These are phyloP conservation scores for Prototheca wickerhamii DNA, from an alignment of 163 green algal genomes.

Conservation along the genomic window DNA sequence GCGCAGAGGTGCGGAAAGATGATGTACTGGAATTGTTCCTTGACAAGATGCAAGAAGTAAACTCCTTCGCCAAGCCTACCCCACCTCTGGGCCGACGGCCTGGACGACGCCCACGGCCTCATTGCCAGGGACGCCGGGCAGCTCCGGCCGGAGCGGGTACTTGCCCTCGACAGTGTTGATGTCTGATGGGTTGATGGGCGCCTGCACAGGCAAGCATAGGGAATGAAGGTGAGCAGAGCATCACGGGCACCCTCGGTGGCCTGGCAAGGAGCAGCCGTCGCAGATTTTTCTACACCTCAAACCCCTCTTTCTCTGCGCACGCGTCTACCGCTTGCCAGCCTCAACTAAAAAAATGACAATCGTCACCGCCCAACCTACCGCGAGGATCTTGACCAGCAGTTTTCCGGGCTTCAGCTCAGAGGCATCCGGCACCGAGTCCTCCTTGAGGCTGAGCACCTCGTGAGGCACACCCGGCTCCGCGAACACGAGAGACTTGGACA, in stretches of 20 bases:
- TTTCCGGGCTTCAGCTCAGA: constrained; percentile 5
- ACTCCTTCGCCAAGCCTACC: neutral
- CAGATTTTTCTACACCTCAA: too few species aligned
- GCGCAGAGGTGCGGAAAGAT: neutral
- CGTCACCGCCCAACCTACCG: constrained; percentile 5
- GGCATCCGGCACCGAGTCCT: neutral
- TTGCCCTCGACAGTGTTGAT: constrained; percentile 60
- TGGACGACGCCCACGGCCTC: constrained; percentile 67
- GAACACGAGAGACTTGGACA: neutral
- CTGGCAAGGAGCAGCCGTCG: too few species aligned
- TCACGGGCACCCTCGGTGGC: neutral
- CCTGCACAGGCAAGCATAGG: constrained; percentile 17
- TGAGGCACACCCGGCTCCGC: neutral
- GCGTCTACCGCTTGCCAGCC: too few species aligned
- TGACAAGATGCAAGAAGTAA: neutral
- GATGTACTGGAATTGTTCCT: neutral
- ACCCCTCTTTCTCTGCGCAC: too few species aligned
- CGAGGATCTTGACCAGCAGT: constrained; percentile 21
- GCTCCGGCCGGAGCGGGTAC: constrained; percentile 60
- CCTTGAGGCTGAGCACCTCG: neutral
- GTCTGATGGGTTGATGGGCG: constrained; percentile 67
- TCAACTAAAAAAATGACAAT: too few species aligned
- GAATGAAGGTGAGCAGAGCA: neutral
- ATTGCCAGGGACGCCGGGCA: constrained; percentile 59
- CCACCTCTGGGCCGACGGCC: constrained; percentile 31